phyloP scores from a whole-genome alignment of 202 grass and related monocot genomes.

The Miscanthus sacchariflorus region DNA sequence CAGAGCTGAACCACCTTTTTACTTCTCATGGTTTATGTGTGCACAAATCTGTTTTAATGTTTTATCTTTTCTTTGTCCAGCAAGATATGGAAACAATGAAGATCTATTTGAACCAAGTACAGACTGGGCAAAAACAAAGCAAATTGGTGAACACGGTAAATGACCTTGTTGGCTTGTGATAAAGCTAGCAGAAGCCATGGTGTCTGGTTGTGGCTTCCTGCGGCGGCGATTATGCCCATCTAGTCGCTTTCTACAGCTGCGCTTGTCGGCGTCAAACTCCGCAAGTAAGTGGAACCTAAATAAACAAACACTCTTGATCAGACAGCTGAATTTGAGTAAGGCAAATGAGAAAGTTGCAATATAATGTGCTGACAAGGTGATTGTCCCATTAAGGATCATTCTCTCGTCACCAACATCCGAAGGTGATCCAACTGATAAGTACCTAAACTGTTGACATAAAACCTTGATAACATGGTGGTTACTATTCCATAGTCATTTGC shows the following conservation, averaged over 20 bases:
- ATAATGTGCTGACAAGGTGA: neutral
- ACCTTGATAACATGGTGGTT: slow-evolving; percentile 11
- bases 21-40: neutral
- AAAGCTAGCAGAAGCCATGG: slow-evolving; percentile 68
- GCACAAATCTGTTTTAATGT: neutral
- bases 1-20: neutral
- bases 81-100: neutral
- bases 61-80: neutral
- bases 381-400: slow-evolving; percentile 2
- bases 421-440: slow-evolving; percentile 22
- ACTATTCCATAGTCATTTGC: neutral
- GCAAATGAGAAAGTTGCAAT: neutral
- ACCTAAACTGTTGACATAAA: neutral
- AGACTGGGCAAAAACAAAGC: neutral
- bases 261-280: slow-evolving; percentile 91
- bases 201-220: slow-evolving; percentile 84
- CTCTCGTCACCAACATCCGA: slow-evolving; percentile 8
- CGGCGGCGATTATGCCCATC: slow-evolving; percentile 95
- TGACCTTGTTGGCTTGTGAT: slow-evolving; percentile 72
- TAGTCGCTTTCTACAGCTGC: slow-evolving; percentile 95
- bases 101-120: slow-evolving; percentile 11
- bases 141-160: slow-evolving; percentile 2
- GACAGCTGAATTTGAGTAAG: slow-evolving; percentile 18
- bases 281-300: slow-evolving; percentile 89
- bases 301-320: slow-evolving; percentile 39